Evolutionary conservation across 495 filamentous ascomycete genomes (phyloP).

Genomic region (Hypoxylon trugodes): DNA sequence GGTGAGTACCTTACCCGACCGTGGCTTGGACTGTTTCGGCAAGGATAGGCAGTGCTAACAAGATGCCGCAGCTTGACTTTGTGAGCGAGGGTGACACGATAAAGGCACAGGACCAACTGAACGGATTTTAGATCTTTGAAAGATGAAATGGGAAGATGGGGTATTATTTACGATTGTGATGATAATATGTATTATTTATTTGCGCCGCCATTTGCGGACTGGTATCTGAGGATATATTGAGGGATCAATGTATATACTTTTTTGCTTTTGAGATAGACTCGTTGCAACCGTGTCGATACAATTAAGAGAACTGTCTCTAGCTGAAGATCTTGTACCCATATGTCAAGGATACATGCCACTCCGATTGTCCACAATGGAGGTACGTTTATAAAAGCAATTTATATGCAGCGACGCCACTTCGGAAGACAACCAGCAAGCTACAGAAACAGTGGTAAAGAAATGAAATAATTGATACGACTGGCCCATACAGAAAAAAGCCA

Average conservation of each 20-base stretch:
- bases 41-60: slow-evolving; percentile 13
- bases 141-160: background rate
- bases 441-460: too few species aligned
- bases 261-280: too few species aligned
- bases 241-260: background rate
- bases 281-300: too few species aligned
- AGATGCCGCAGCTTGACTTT: slow-evolving; percentile 37
- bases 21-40: background rate
- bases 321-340: too few species aligned
- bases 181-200: slow-evolving; percentile 5
- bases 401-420: too few species aligned
- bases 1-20: slow-evolving; percentile 52
- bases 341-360: too few species aligned
- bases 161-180: slow-evolving; percentile 8
- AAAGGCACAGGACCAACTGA: slow-evolving; percentile 36
- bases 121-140: slow-evolving; percentile 28
- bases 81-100: slow-evolving; percentile 37
- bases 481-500: too few species aligned
- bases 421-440: too few species aligned
- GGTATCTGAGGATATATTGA: background rate
- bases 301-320: too few species aligned
- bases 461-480: too few species aligned
- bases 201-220: background rate
- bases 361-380: too few species aligned
- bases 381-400: too few species aligned